A percentile compares a stretch with the other conserved stretches of the same genome.
These are phyloP conservation scores for Podospora sp. DNA, from an alignment of 495 filamentous ascomycete species.

Conservation along the genomic window DNA sequence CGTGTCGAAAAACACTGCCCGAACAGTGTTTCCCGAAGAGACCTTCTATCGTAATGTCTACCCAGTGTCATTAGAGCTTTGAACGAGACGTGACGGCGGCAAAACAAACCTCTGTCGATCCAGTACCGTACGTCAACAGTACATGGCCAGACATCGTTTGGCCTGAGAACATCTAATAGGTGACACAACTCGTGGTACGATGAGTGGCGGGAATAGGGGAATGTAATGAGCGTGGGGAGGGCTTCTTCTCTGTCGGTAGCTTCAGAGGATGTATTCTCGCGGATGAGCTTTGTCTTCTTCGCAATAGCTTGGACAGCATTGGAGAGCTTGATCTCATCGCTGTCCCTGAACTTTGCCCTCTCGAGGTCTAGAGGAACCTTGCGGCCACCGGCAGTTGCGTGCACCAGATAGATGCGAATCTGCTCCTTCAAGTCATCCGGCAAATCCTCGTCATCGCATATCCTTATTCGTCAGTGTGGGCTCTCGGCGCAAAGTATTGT, in stretches of 20 bases:
- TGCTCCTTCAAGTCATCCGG: conserved; percentile 31
- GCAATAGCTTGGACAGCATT: conserved; percentile 35
- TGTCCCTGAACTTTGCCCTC: conserved; percentile 22
- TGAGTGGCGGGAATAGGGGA: conserved; percentile 90
- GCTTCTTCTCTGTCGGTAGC: background rate
- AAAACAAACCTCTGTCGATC: conserved; percentile 48
- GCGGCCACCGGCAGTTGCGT: conserved; percentile 31
- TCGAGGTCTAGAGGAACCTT: conserved; percentile 41
- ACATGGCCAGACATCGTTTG: conserved; percentile 81
- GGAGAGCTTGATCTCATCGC: conserved; percentile 29
- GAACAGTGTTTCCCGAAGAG: conserved; percentile 76
- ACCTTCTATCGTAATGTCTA: conserved; percentile 58
- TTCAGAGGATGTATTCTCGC: conserved; percentile 13
- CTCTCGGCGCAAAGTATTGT: background rate
- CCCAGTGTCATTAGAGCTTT: conserved; percentile 23
- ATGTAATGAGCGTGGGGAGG: conserved; percentile 55
- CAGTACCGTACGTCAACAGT: conserved; percentile 69
- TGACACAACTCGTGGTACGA: conserved; percentile 79
- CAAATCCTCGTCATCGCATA: conserved; percentile 24
- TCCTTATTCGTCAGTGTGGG: conserved; percentile 13
- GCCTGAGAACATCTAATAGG: conserved; percentile 68
- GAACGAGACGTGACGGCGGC: too few species aligned
- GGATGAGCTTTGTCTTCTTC: conserved; percentile 30
- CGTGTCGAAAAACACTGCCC: conserved; percentile 63
- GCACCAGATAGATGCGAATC: conserved; percentile 32